Evolutionary conservation across 345 rosid species (phyloP).

Genomic region (Cardamine chenopodiifolia): DNA sequence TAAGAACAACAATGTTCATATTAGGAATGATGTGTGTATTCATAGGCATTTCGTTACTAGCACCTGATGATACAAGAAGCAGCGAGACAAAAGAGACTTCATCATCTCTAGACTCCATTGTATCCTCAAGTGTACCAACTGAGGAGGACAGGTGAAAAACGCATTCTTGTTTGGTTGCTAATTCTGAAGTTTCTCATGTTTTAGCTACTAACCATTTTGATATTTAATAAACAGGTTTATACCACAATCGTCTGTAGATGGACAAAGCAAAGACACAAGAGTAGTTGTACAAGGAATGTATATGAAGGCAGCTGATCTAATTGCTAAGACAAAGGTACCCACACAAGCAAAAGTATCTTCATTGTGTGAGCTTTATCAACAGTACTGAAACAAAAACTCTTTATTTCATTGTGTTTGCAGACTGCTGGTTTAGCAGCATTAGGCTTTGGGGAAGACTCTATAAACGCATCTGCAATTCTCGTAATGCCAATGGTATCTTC

Average conservation of each 20-base stretch:
- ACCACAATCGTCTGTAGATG: constrained; percentile 50
- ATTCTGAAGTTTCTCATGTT: neutral
- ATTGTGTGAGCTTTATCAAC: neutral
- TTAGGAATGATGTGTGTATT: constrained; percentile 86
- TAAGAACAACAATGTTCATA: constrained; percentile 94
- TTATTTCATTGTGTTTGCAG: constrained; percentile 50
- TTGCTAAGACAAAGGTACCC: constrained; percentile 81
- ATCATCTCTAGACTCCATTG: constrained; percentile 52
- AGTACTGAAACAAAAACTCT: constrained; percentile 5
- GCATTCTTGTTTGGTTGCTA: neutral
- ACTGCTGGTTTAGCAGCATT: constrained; percentile 65
- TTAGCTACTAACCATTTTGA: constrained; percentile 1
- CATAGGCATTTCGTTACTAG: constrained; percentile 85
- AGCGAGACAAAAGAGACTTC: constrained; percentile 72
- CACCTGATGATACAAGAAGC: constrained; percentile 93
- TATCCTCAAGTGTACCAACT: constrained; percentile 55
- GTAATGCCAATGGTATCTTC: constrained; percentile 99
- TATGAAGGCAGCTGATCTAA: constrained; percentile 54
- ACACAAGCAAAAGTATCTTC: neutral
- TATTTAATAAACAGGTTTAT: constrained; percentile 53
- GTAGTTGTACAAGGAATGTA: constrained; percentile 59
- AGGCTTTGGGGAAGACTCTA: constrained; percentile 86
- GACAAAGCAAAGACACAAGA: constrained; percentile 65
- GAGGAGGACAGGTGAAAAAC: constrained; percentile 72
- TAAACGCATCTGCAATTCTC: constrained; percentile 90